phyloP scores from a whole-genome alignment of 768 basidiomycete species.

The Stropharia rugosoannulata region DNA sequence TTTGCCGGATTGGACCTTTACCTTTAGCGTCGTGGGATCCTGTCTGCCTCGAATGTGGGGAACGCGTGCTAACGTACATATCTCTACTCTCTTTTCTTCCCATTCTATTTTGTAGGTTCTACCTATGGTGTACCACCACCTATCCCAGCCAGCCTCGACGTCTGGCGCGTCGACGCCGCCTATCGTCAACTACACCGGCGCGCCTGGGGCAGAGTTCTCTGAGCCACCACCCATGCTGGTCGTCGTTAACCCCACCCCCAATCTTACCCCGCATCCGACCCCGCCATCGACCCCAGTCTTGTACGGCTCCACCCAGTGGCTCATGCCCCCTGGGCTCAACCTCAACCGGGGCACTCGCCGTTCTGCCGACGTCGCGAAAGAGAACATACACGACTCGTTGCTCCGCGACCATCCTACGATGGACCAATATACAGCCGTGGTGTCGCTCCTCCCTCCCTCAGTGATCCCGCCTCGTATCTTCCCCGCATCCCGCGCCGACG shows the following conservation, averaged over 20 bases:
- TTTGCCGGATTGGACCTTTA: too few species aligned
- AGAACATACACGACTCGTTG: not conserved
- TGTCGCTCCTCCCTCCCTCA: too few species aligned
- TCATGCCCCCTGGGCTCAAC: slow-evolving; percentile 12
- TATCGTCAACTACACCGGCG: not conserved
- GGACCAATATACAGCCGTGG: too few species aligned
- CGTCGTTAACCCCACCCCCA: slow-evolving; percentile 75
- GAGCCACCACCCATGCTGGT: slow-evolving; percentile 49
- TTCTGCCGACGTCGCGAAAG: not conserved
- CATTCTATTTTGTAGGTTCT: too few species aligned
- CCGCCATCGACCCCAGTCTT: slow-evolving; percentile 69
- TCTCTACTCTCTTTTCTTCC: too few species aligned
- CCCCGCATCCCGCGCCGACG: too few species aligned
- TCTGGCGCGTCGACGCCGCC: slow-evolving; percentile 1
- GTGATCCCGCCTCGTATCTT: too few species aligned
- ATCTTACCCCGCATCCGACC: slow-evolving; percentile 75
- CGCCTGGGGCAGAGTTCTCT: not conserved
- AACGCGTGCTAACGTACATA: too few species aligned
- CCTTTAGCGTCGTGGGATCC: too few species aligned
- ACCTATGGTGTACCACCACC: too few species aligned
- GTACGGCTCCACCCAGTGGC: slow-evolving; percentile 13
- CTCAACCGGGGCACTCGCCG: not conserved
- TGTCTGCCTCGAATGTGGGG: too few species aligned
- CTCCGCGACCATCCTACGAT: not conserved
- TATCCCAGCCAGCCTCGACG: not conserved